These are phyloP conservation scores for Rubroshorea leprosula DNA, from an alignment of 345 rosid genomes.

Conservation along the genomic window DNA sequence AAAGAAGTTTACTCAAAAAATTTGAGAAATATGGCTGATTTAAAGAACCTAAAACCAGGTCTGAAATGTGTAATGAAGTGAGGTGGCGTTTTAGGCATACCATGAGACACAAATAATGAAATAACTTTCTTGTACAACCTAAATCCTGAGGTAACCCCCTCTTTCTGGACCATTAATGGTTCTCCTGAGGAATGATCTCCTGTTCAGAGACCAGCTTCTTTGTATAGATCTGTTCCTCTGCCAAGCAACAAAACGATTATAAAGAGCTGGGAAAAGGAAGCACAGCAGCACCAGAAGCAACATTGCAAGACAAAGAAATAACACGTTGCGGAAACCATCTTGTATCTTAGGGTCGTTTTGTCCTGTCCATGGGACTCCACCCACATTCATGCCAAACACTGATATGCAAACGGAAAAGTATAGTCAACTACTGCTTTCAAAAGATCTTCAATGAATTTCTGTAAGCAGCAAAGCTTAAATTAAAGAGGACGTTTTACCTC, in stretches of 20 bases:
- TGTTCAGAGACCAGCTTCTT: constrained; percentile 68
- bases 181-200: constrained; percentile 62
- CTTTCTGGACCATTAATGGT: constrained; percentile 40
- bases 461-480: not conserved
- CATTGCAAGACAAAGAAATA: constrained; percentile 64
- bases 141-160: constrained; percentile 75
- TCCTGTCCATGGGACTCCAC: constrained; percentile 98
- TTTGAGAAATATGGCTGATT: not conserved
- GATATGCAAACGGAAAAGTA: constrained; percentile 9
- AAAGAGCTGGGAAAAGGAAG: constrained; percentile 60
- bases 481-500: constrained; percentile 45
- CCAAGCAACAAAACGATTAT: constrained; percentile 48
- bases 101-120: not conserved
- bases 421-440: not conserved
- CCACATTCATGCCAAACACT: constrained; percentile 99
- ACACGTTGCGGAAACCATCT: constrained; percentile 84
- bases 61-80: not conserved
- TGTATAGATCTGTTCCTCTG: constrained; percentile 35
- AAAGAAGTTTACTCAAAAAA: too few species aligned
- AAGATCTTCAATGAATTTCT: not conserved
- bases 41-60: not conserved
- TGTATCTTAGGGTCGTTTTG: constrained; percentile 52
- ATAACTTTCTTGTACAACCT: constrained; percentile 5
- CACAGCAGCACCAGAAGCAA: constrained; percentile 52
- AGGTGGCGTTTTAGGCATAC: not conserved